A percentile compares a stretch with the other conserved stretches of the same genome.
Evolutionary conservation across 306 rosid genomes (phyloP).

Genomic region (Sindora glabra): DNA sequence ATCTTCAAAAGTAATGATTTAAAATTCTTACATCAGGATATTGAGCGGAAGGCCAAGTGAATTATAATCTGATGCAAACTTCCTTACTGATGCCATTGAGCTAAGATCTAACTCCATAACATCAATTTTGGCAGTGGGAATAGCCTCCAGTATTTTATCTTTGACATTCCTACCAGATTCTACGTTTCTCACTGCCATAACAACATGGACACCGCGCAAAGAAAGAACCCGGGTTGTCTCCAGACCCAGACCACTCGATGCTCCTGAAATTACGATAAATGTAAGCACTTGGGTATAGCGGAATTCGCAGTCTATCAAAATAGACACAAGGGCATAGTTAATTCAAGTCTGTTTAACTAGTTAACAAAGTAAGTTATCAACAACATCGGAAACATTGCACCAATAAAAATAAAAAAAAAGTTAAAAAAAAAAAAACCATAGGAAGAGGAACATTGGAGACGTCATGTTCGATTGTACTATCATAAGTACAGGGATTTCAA

Average conservation of each 20-base stretch:
- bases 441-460: background rate
- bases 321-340: background rate
- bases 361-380: background rate
- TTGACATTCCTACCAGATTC: slow-evolving; percentile 37
- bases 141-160: slow-evolving; percentile 39
- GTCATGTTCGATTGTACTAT: background rate
- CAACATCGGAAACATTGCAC: no score
- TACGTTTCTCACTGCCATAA: slow-evolving; percentile 77
- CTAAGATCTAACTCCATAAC: slow-evolving; percentile 70
- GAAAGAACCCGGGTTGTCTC: slow-evolving; percentile 72
- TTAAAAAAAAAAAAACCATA: slow-evolving; percentile 1
- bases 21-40: slow-evolving; percentile 50
- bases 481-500: background rate
- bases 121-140: slow-evolving; percentile 49
- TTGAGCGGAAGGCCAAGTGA: slow-evolving; percentile 64
- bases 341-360: background rate
- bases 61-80: slow-evolving; percentile 51
- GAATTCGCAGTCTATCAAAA: background rate
- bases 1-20: background rate
- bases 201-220: slow-evolving; percentile 63
- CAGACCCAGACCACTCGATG: slow-evolving; percentile 75
- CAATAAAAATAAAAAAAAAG: no score
- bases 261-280: slow-evolving; percentile 42
- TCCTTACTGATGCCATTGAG: slow-evolving; percentile 67
- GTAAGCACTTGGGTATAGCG: background rate